These are phyloP conservation scores for Stentor roeselii DNA, from an alignment of 73 alveolate species.

Conservation along the genomic window DNA sequence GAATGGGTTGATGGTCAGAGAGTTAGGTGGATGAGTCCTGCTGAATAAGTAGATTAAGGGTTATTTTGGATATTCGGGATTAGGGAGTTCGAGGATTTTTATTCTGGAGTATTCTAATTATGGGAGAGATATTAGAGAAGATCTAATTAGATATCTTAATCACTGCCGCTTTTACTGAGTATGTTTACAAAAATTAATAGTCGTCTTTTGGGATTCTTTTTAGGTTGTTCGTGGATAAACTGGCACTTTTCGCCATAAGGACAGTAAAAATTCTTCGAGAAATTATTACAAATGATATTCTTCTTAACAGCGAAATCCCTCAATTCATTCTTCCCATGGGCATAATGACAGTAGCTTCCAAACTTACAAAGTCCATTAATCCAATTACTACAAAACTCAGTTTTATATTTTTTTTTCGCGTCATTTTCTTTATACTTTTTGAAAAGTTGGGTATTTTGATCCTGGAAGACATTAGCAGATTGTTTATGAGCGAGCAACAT, in stretches of 20 bases:
- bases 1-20: conserved; percentile 47
- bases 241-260: background rate
- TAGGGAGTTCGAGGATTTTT: no score
- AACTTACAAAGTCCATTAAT: background rate
- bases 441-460: background rate
- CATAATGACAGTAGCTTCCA: background rate
- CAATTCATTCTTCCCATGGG: background rate
- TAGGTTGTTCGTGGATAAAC: background rate
- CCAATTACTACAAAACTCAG: background rate
- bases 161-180: no score
- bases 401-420: background rate
- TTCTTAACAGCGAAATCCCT: no score
- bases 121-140: no score
- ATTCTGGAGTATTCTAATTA: no score
- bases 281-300: background rate
- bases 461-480: no score
- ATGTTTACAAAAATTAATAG: background rate
- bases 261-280: background rate
- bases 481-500: no score
- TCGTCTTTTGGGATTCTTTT: background rate
- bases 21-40: conserved; percentile 34
- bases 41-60: no score
- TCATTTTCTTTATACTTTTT: background rate
- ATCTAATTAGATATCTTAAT: no score
- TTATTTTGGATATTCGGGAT: no score